A percentile compares a stretch with the other conserved stretches of the same genome.
Conservation (phyloP, 805 yeast species). For the Sugiyamaella boreocaroliniensis region DNA sequence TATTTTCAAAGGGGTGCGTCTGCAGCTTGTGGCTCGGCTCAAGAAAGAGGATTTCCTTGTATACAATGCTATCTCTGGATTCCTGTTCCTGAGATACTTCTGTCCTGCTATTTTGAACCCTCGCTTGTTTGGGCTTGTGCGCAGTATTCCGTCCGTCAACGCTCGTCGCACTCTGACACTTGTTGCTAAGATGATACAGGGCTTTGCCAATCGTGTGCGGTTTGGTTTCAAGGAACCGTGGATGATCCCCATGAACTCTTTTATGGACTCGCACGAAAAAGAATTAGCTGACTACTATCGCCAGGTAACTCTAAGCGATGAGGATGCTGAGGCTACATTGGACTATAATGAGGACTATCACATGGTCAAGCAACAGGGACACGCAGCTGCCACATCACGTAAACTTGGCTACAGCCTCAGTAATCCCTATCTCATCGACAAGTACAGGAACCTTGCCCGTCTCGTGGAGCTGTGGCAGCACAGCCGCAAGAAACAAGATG, state of each 20-base stretch:
- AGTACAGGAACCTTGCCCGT: conserved; percentile 26
- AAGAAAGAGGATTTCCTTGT: conserved; percentile 30
- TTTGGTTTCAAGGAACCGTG: conserved; percentile 85
- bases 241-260: conserved; percentile 61
- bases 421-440: conserved; percentile 33
- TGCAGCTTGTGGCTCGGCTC: conserved; percentile 41
- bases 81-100: conserved; percentile 73
- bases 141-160: conserved; percentile 61
- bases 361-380: conserved; percentile 17
- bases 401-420: conserved; percentile 25
- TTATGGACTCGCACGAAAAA: conserved; percentile 49
- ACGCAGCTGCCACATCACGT: conserved; percentile 13
- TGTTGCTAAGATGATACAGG: conserved; percentile 66
- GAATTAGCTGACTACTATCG: conserved; percentile 67
- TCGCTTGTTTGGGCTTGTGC: conserved; percentile 66
- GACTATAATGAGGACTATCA: conserved; percentile 6
- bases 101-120: conserved; percentile 94
- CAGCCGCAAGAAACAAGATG: not conserved
- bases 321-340: conserved; percentile 6
- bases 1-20: conserved; percentile 57
- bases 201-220: conserved; percentile 65
- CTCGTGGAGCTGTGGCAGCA: conserved; percentile 26
- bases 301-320: conserved; percentile 43
- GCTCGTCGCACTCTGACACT: conserved; percentile 74
- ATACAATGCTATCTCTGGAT: conserved; percentile 72